Evolutionary conservation across 2,329 filamentous ascomycete genomes (phyloP), one percentile per base, ranked within the genome.

Genomic region (Exserohilum rostratum): DNA sequence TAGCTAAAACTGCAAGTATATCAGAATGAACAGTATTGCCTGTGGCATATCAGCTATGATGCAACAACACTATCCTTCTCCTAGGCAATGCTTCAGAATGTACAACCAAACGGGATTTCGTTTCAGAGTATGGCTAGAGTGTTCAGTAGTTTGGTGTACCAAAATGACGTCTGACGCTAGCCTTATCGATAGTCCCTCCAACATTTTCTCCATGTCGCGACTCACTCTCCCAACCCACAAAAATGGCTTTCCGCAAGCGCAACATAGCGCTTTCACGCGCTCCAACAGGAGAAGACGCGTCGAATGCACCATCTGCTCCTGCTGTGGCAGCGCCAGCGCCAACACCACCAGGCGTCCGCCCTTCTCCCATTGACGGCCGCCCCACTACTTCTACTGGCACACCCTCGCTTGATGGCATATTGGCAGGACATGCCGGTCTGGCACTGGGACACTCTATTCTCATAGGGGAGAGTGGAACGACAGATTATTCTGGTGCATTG

Each of bases 301-400:
- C 59, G 18, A 47, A 60, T 17, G 31, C 50, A 1, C 46, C 53
- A 3, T 49, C 66, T 2, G 38, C 42, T 9, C 54, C 50, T 34
- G 64, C 44, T 46, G n/a, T 64, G 51, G 27, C 57, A 27, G 47
- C 60, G 20, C 56, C 60, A 34, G 49, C 55, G 11, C 55, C 61
- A 43, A 49, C 64, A 39, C 40, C 62, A 18, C 58, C 64, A 13
- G 87, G 87, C 15, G 83, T 92, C 18, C 87, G 93, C 45, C 91
- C 93, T 13, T 99, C 95, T 11, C 91, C 93, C 42, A 80, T 96
- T 29, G 93, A 96, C 71, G 93, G 93, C 51, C 87, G 92, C 43
- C 83, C 87, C 33, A 96, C 91, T 6, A 98, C 90, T 2, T 99
- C 95, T 0, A 98, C 95, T 0, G 95, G 95, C 18, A 93, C 91